Percentiles rank a stretch among this genome's conserved stretches.
Conservation (phyloP, 2,329 filamentous ascomycete species). For the Dactylellina sp. region DNA sequence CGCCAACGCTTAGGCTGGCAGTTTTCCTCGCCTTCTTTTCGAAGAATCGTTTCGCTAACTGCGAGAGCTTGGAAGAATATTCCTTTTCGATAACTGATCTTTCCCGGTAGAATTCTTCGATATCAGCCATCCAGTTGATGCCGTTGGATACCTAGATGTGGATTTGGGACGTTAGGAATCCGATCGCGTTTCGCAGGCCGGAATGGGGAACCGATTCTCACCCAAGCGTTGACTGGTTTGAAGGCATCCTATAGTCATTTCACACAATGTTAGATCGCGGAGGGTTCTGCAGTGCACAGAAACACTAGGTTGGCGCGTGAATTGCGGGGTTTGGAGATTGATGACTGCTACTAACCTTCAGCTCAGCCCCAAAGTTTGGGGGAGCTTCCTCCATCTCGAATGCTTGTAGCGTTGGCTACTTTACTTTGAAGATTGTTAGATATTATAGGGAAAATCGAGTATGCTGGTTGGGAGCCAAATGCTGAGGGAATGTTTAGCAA, state of each 20-base stretch:
- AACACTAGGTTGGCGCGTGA: no score
- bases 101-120: slow-evolving; percentile 97
- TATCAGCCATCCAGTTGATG: slow-evolving; percentile 94
- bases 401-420: background rate
- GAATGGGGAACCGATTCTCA: slow-evolving; percentile 62
- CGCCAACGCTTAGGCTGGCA: slow-evolving; percentile 88
- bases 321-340: background rate
- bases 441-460: background rate
- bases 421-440: background rate
- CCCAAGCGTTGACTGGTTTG: slow-evolving; percentile 92
- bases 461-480: background rate
- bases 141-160: slow-evolving; percentile 76
- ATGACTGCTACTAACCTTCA: slow-evolving; percentile 75
- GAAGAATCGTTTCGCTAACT: slow-evolving; percentile 93
- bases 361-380: slow-evolving; percentile 89
- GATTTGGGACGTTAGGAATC: slow-evolving; percentile 3
- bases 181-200: slow-evolving; percentile 3
- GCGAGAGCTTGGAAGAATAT: slow-evolving; percentile 87
- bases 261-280: slow-evolving; percentile 13
- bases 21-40: slow-evolving; percentile 96
- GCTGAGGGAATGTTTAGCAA: background rate
- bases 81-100: slow-evolving; percentile 95
- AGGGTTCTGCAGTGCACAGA: slow-evolving; percentile 6
- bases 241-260: slow-evolving; percentile 85
- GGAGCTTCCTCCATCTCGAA: slow-evolving; percentile 73